Percentiles rank a stretch among this genome's conserved stretches.
Conservation (phyloP, 352 stramenopile genomes). For the Phytophthora crassamura region DNA sequence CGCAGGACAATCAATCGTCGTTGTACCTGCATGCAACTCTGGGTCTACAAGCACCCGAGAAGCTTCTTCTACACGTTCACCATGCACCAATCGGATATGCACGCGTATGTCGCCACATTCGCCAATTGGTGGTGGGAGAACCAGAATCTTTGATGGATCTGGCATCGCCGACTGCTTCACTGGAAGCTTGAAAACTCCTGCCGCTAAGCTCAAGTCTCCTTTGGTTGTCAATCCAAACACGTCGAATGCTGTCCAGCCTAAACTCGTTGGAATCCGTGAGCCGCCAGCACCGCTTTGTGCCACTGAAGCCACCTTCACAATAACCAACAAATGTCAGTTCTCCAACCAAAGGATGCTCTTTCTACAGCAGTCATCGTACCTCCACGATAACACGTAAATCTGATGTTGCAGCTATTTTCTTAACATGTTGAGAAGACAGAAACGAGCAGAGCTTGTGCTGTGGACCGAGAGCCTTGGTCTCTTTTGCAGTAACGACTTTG, state of each 20-base stretch:
- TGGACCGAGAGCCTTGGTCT: slow-evolving; percentile 33
- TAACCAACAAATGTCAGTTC: background rate
- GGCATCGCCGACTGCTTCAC: slow-evolving; percentile 50
- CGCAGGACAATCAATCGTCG: background rate
- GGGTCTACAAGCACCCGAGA: slow-evolving; percentile 42
- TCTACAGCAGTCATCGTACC: slow-evolving; percentile 21
- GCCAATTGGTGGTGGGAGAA: slow-evolving; percentile 16
- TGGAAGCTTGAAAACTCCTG: slow-evolving; percentile 48
- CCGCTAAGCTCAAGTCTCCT: slow-evolving; percentile 19
- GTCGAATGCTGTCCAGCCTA: slow-evolving; percentile 54
- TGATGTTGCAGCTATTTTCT: slow-evolving; percentile 33
- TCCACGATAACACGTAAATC: slow-evolving; percentile 51
- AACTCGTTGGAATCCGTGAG: slow-evolving; percentile 19
- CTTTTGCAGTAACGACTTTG: slow-evolving; percentile 43
- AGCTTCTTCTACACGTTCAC: slow-evolving; percentile 33
- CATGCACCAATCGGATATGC: slow-evolving; percentile 46
- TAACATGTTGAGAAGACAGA: slow-evolving; percentile 36
- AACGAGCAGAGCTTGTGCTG: slow-evolving; percentile 43
- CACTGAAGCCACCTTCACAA: slow-evolving; percentile 34
- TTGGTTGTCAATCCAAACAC: slow-evolving; percentile 34
- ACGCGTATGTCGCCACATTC: slow-evolving; percentile 33
- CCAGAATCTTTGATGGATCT: slow-evolving; percentile 43
- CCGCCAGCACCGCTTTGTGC: slow-evolving; percentile 11
- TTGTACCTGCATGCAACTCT: slow-evolving; percentile 41
- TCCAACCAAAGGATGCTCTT: background rate